Evolutionary conservation across 331 rosid genomes (phyloP).

Genomic region (Dryas integrifolia): DNA sequence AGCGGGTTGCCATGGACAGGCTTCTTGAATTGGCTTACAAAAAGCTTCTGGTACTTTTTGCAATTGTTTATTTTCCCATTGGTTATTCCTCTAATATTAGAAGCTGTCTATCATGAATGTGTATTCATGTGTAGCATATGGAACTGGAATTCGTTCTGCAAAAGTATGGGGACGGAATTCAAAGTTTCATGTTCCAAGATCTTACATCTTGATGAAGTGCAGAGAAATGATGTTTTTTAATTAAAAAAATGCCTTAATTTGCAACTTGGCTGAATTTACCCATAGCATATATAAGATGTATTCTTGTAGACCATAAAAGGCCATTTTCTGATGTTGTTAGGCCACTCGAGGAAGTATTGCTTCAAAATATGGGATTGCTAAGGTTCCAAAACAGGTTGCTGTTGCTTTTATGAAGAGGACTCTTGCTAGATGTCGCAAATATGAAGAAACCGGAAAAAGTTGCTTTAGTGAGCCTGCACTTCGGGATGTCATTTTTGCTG

Average conservation of each 20-base stretch:
- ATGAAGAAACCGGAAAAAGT: conserved; percentile 63
- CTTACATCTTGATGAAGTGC: conserved; percentile 1
- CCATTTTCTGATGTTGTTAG: conserved; percentile 46
- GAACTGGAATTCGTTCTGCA: neutral
- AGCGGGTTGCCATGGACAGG: conserved; percentile 76
- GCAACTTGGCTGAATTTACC: neutral
- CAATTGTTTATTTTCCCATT: conserved; percentile 4
- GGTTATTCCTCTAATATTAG: conserved; percentile 7
- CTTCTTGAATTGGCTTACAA: conserved; percentile 71
- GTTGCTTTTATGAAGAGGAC: conserved; percentile 72
- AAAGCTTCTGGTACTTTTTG: conserved; percentile 71
- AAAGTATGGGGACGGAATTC: neutral
- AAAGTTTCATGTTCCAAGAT: neutral
- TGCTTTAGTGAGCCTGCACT: conserved; percentile 68
- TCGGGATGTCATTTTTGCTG: conserved; percentile 53
- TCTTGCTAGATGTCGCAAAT: conserved; percentile 66
- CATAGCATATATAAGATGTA: neutral
- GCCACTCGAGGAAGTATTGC: conserved; percentile 81
- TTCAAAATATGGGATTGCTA: conserved; percentile 62
- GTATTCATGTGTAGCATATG: neutral
- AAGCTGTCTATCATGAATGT: neutral
- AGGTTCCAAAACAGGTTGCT: conserved; percentile 71
- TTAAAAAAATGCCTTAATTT: neutral
- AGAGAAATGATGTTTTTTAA: neutral
- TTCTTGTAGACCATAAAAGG: conserved; percentile 18